Evolutionary conservation across 148 eudicot genomes (phyloP), one percentile per base, ranked within the genome.

Genomic region (Fagopyrum esculentum): DNA sequence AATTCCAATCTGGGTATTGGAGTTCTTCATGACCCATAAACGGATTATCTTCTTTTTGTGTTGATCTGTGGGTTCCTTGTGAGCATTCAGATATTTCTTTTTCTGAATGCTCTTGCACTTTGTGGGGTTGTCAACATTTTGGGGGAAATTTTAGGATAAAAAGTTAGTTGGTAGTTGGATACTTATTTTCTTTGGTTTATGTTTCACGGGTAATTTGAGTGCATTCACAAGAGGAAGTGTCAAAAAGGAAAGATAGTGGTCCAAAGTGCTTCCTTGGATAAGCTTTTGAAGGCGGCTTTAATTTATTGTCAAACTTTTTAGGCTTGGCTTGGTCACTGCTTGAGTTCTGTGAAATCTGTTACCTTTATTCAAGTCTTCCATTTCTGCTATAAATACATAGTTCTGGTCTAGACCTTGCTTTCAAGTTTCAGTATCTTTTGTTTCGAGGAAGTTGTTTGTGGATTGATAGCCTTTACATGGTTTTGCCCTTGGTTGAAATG

Each of bases 401-500:
- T 19, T 22, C 9, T 17, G 13, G 40, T 22, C 11, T 7, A 61
- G 69, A 43, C 43, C 43, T 61, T 61, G 16, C 68, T 61, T 26
- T 29, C 68, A 61, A 61, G 68, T 26, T 29, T 61, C 68, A 61
- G 26, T 7, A n/a, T 2, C 43, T 61, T 26, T 29, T 29, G 13
- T 26, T 9, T 26, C 12, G 70, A 15, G 30, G 70, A 64, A 45
- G 70, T 45, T 35, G 70, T 66, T 40, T 66, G 71, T 35, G 45
- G 17, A 35, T 66, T 40, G 19, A 66, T 40, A 66, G 71, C 71
- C 70, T 66, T 73, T 78, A 61, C 50, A 71, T 76, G 76, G 51
- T 77, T 61, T 72, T 80, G 35, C 75, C 63, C 7, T 66, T 73
- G 71, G 48, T 68, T 77, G 75, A 84, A 77, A 90, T 93, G 98